Base-by-base conservation (phyloP, 73 alveolate genomes). In the Tetrahymena thermophila region DNA sequence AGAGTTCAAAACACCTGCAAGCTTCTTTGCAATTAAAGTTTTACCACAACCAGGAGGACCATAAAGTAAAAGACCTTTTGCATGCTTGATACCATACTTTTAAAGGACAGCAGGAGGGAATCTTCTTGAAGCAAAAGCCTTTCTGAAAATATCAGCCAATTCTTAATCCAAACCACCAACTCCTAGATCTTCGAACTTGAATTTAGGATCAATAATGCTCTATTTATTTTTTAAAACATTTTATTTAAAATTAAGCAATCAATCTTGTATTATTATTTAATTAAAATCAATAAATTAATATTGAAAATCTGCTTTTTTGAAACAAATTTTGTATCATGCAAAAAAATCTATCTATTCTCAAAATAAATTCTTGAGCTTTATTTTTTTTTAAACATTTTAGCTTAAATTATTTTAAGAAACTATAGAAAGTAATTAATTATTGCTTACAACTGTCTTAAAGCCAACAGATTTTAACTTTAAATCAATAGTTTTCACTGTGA, bases 111-210 rank as follows among this genome's bases (percentile, higher is more conserved):
- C 98, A 35, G 99, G 98, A 17, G 99, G 99, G 96, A 99, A 98
- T 94, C 99, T 96, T 85, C 99, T 98, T 28, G 99, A 97, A 85
- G 99, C 99, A 96, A 99, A 99, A 16, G 99, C 99, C 85, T 99
- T 98, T 96, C 99, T 97, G 97, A 99, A 99, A 38, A 99, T 99
- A 95, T 98, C 99, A 28, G 99, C 98, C 44, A 99, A 98, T 96
- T 99, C 99, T 56, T 94, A 96, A 94, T 99, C 99, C 85, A 99
- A 96, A 40, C 99, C 99, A 57, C 99, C 99, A 44, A 99, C 99
- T 44, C 99, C 99, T 95, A 99, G 97, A 96, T 99, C 99, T 95
- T 99, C 99, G 97, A 99, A 99, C 96, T 98, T 99, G 97, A 99
- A 99, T 93, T 97, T 97, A 43, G 96, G 98, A 94, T 96, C 93